phyloP scores from a whole-genome alignment of 1,284 basidiomycete genomes.

The Ustilago sp. region DNA sequence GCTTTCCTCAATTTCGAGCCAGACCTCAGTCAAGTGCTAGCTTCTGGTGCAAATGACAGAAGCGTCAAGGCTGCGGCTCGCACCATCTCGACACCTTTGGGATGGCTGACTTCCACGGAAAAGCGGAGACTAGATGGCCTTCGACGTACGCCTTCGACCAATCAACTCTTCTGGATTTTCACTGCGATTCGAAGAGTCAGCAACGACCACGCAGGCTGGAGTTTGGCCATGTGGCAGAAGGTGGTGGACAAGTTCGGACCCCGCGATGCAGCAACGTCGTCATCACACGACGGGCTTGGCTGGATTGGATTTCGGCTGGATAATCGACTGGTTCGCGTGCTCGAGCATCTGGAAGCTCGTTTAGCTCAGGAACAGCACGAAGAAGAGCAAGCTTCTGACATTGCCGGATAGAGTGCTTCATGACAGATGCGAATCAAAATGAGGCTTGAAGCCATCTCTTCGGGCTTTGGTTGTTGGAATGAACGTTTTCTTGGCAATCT shows the following conservation, averaged over 20 bases:
- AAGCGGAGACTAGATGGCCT: slow-evolving; percentile 26
- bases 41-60: not conserved
- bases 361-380: slow-evolving; percentile 6
- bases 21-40: slow-evolving; percentile 11
- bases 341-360: slow-evolving; percentile 29
- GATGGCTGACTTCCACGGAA: slow-evolving; percentile 24
- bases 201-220: slow-evolving; percentile 40
- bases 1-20: slow-evolving; percentile 35
- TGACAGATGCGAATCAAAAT: not conserved
- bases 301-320: slow-evolving; percentile 30
- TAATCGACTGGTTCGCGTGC: slow-evolving; percentile 33
- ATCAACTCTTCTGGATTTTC: slow-evolving; percentile 49
- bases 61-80: not conserved
- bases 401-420: not conserved
- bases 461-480: not conserved
- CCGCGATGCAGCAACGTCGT: not conserved
- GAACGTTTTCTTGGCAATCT: not conserved
- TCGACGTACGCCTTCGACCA: slow-evolving; percentile 25
- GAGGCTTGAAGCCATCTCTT: slow-evolving; percentile 1
- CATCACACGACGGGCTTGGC: not conserved
- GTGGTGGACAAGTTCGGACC: slow-evolving; percentile 36
- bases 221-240: slow-evolving; percentile 41
- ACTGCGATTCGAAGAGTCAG: slow-evolving; percentile 46
- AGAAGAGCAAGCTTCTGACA: not conserved
- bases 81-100: slow-evolving; percentile 20